Base-by-base conservation (phyloP, 2,329 filamentous ascomycete genomes). In the Juglanconis oblonga region DNA sequence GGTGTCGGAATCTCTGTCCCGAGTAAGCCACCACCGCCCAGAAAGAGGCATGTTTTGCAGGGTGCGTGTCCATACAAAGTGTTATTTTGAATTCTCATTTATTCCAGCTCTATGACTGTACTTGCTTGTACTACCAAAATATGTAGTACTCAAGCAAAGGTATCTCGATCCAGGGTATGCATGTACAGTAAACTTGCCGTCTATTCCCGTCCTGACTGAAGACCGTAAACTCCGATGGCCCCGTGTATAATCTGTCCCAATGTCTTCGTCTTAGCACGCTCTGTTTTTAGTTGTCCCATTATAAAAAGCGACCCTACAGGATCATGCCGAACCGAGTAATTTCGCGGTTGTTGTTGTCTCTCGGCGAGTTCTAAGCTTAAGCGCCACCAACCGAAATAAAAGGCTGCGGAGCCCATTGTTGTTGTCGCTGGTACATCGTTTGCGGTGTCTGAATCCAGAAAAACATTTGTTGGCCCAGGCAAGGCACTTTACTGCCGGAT, bases 401-500 rank as follows among this genome's bases (percentile, higher is more conserved):
- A 7, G 55, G 48, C 32, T 49, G n/a, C 14, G 55, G 5, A 6
- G 47, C 55, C 55, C 55, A 57, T 35, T 57, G 35, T 44, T 58
- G 49, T 17, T 53, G 56, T 14, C 32, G 36, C n/a, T 51, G 55
- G 55, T 45, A 57, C 36, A 52, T 45, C 11, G 52, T 45, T n/a
- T 36, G 36, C 6, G 55, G 55, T 10, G 55, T 17, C 17, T 42
- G 47, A 13, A 55, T 48, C 53, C 61, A 63, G 51, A 63, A 63
- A 40, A 55, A 57, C 53, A 62, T 60, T 49, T 62, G 60, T 35
- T 63, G 58, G 40, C 58, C 61, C 31, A 57, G 36, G 17, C 61
- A 63, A 14, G 61, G 61, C n/a, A 63, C 51, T 38, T 61, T 63
- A 35, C 51, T 52, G 58, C 61, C 58, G 52, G 54, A 45, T 14